Percentiles rank a stretch among this genome's conserved stretches.
Conservation (phyloP, 306 rosid species). For the Sophora flavescens region DNA sequence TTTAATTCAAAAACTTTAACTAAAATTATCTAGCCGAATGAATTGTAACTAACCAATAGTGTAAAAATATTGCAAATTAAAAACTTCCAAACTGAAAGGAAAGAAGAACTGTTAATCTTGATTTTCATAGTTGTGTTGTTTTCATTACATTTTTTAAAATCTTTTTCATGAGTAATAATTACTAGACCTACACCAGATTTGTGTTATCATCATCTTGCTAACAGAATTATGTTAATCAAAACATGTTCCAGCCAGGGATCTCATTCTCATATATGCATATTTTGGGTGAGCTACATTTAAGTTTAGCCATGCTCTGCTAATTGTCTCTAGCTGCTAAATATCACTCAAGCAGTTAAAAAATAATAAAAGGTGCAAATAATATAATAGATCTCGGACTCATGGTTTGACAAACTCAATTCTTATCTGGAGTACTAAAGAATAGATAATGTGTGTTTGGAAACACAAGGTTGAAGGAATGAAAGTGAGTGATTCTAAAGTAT, state of each 20-base stretch:
- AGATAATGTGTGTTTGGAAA: too few species aligned
- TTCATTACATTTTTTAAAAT: neutral
- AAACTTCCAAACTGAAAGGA: constrained; percentile 18
- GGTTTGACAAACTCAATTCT: constrained; percentile 76
- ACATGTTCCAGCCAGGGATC: neutral
- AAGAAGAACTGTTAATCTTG: neutral
- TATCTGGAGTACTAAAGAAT: constrained; percentile 59
- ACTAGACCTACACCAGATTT: constrained; percentile 23
- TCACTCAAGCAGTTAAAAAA: too few species aligned
- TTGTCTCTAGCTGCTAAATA: constrained; percentile 20
- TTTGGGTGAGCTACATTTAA: constrained; percentile 29
- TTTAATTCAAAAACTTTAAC: neutral
- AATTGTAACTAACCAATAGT: neutral
- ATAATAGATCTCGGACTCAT: too few species aligned
- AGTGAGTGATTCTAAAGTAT: too few species aligned
- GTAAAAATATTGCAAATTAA: neutral
- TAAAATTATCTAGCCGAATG: neutral
- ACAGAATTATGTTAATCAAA: constrained; percentile 17
- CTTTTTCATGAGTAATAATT: constrained; percentile 1
- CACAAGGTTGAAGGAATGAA: too few species aligned
- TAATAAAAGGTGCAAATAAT: too few species aligned
- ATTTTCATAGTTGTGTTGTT: constrained; percentile 1
- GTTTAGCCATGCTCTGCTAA: neutral
- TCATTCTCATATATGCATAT: neutral
- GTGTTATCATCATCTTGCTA: neutral